Evolutionary conservation across 805 yeast genomes (phyloP).

Genomic region (Millerozyma miso): DNA sequence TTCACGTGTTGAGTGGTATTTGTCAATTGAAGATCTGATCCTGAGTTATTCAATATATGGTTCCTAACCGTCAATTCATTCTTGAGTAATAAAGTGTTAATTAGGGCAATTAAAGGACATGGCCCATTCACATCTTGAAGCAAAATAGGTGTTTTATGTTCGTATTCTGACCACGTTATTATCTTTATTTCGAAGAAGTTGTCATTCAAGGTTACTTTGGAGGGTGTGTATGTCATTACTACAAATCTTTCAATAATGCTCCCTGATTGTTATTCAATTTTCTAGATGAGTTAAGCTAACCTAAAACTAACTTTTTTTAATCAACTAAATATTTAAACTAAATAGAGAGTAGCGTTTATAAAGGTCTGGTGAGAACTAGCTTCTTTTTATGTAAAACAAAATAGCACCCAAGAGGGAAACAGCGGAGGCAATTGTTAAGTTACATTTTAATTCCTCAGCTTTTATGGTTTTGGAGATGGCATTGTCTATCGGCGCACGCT

Average conservation of each 20-base stretch:
- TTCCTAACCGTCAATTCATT: conserved; percentile 26
- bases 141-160: conserved; percentile 49
- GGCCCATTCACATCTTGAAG: conserved; percentile 85
- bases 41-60: conserved; percentile 4
- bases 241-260: no score
- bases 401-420: conserved; percentile 4
- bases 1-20: conserved; percentile 11
- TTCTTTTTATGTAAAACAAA: not conserved
- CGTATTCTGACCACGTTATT: conserved; percentile 33
- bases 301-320: no score
- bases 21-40: conserved; percentile 1
- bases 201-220: no score
- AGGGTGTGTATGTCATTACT: no score
- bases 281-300: not conserved
- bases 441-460: conserved; percentile 13
- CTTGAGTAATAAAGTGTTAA: conserved; percentile 62
- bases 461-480: conserved; percentile 5
- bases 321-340: no score
- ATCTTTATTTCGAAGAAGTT: conserved; percentile 18
- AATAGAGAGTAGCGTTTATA: no score
- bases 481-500: conserved; percentile 40
- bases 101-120: conserved; percentile 76
- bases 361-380: no score
- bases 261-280: no score
- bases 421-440: conserved; percentile 14